Conservation (phyloP, 2,329 filamentous ascomycete species). For the Venturiaceae sp. region DNA sequence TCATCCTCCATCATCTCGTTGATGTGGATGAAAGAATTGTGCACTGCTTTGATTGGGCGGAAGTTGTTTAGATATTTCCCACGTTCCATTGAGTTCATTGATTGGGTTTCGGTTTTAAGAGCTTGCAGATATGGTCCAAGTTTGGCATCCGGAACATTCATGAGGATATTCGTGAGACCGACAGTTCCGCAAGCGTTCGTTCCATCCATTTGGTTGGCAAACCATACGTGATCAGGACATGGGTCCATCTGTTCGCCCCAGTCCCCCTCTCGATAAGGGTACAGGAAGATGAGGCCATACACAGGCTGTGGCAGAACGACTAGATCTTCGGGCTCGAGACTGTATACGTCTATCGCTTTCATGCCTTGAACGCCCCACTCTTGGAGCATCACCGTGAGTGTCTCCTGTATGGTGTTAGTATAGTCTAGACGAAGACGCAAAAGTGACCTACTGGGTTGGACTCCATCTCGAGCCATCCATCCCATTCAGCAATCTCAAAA, state of each 20-base stretch:
- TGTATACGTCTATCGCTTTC: conserved; percentile 67
- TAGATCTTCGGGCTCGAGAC: conserved; percentile 57
- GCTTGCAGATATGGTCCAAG: conserved; percentile 60
- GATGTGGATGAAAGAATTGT: conserved; percentile 79
- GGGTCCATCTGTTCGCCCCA: conserved; percentile 41
- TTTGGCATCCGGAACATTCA: conserved; percentile 54
- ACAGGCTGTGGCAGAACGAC: conserved; percentile 62
- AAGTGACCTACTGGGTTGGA: conserved; percentile 86
- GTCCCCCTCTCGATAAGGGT: conserved; percentile 53
- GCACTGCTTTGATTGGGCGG: conserved; percentile 65
- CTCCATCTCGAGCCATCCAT: conserved; percentile 75
- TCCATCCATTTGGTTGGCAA: conserved; percentile 72
- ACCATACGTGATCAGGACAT: conserved; percentile 68
- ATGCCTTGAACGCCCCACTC: conserved; percentile 67
- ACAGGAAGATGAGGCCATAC: conserved; percentile 83
- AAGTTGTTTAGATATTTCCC: conserved; percentile 69
- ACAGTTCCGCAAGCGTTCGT: conserved; percentile 87
- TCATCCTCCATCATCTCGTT: conserved; percentile 72
- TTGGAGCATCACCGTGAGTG: conserved; percentile 77
- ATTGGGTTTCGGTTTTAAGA: conserved; percentile 64
- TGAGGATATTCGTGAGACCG: conserved; percentile 84
- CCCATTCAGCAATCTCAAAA: conserved; percentile 42
- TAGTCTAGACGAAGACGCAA: too few species aligned
- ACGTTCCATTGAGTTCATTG: conserved; percentile 60
- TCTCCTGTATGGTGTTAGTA: too few species aligned